Percentiles rank a stretch among this genome's conserved stretches.
Evolutionary conservation across 352 stramenopile genomes (phyloP).

Genomic region (Globisporangium spinosum): DNA sequence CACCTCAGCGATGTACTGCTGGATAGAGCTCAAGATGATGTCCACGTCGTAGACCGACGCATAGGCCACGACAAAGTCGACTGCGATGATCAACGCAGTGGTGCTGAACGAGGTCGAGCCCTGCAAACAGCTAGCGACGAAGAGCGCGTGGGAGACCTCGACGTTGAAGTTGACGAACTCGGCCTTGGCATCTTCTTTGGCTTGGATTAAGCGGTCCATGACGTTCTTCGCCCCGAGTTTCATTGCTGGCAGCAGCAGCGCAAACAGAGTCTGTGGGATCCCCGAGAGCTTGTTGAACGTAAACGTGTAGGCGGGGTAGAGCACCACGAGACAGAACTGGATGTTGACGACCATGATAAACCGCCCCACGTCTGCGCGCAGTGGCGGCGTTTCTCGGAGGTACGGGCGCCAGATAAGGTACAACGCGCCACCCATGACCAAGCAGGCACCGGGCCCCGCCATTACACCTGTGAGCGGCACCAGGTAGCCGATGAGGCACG

Average conservation of each 20-base stretch:
- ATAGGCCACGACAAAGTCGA: background rate
- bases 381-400: background rate
- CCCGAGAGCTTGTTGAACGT: background rate
- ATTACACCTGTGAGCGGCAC: background rate
- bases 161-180: conserved; percentile 4
- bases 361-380: background rate
- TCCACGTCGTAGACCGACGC: too few species aligned
- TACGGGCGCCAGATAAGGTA: background rate
- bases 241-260: background rate
- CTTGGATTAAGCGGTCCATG: too few species aligned
- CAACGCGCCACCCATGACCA: background rate
- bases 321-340: background rate
- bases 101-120: background rate
- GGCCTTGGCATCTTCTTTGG: background rate
- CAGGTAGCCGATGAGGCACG: background rate
- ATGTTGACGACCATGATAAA: too few species aligned
- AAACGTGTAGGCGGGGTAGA: background rate
- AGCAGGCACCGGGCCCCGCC: background rate
- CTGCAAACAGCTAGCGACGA: background rate
- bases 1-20: too few species aligned
- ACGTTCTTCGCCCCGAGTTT: background rate
- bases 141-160: conserved; percentile 22
- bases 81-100: background rate
- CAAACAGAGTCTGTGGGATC: background rate
- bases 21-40: too few species aligned